Conservation (phyloP, 2,329 filamentous ascomycete genomes). For the Pseudofabraea citricarpa region DNA sequence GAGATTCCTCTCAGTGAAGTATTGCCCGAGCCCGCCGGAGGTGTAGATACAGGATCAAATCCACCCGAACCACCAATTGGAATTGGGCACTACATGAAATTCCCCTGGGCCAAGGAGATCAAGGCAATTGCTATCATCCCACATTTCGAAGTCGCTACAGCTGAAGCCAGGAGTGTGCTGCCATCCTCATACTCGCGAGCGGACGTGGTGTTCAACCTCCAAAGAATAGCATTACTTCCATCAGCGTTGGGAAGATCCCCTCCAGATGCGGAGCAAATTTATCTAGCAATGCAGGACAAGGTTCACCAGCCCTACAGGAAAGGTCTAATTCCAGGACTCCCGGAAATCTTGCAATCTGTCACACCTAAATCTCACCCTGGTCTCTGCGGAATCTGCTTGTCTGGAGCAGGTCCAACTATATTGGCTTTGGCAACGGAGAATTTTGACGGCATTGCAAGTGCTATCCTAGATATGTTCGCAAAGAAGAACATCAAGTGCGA, state of each 20-base stretch:
- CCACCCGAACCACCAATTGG: constrained; percentile 86
- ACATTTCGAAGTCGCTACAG: constrained; percentile 92
- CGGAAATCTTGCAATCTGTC: constrained; percentile 86
- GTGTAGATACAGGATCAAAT: constrained; percentile 79
- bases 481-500: constrained; percentile 70
- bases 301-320: constrained; percentile 96
- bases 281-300: constrained; percentile 97
- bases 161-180: constrained; percentile 80
- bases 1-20: constrained; percentile 96
- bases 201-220: constrained; percentile 90
- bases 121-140: constrained; percentile 97
- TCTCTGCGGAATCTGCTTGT: constrained; percentile 88
- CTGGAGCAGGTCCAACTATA: constrained; percentile 92
- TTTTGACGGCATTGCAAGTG: constrained; percentile 79
- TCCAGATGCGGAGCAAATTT: constrained; percentile 89
- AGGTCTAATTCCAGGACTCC: constrained; percentile 83
- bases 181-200: constrained; percentile 73
- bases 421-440: constrained; percentile 86
- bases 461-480: constrained; percentile 71
- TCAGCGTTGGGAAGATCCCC: constrained; percentile 86
- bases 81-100: constrained; percentile 95
- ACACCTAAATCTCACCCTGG: constrained; percentile 83
- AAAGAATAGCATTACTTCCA: constrained; percentile 85
- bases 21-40: constrained; percentile 82
- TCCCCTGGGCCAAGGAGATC: constrained; percentile 89